Evolutionary conservation across 2,329 filamentous ascomycete species (phyloP), one percentile per base, ranked within the genome.

Genomic region (Trichoderma simmonsii): DNA sequence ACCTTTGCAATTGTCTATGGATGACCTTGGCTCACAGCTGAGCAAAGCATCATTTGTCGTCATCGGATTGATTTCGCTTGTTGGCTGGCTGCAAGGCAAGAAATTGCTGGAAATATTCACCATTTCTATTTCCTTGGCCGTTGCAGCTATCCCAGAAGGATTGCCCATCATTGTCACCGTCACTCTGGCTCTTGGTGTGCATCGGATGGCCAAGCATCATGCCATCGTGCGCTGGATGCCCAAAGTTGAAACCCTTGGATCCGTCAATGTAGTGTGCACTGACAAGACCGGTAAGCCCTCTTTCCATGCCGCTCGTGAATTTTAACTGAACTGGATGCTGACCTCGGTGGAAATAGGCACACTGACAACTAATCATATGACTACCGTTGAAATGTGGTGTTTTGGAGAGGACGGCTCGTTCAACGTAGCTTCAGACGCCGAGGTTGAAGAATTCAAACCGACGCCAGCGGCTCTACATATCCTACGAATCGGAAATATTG

Each of bases 181-280:
- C 39, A 99, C 96, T 0, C 86, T 99, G 70, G 96, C 96, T 51
- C 87, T 99, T 15, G 97, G 96, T 15, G 97, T 99, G 9, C 89
- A 99, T 78, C 91, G 96, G 72, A 99, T 99, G 96, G 97, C 96
- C 73, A 94, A 91, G 78, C 90, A 95, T 77, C 93, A 97, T 80
- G 96, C 96, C 9, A 99, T 99, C 80, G 95, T 99, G 73, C 92
- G 96, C 76, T 92, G 93, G 79, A 92, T 99, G 83, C 97, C 97
- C 26, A 98, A 96, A 81, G 97, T 99, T 9, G 96, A 99, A 81
- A 99, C 96, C 0, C 84, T 99, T 6, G 97, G 97, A 9, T 98
- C 95, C n/a, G 96, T 99, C 72, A 99, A 98, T 78, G 95, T 99
- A n/a, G 94, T 99, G 7, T 99, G 97, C 84, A 98, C 94, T 76